These are phyloP conservation scores for Ogataea siamensis DNA, from an alignment of 805 yeast species.

Conservation along the genomic window DNA sequence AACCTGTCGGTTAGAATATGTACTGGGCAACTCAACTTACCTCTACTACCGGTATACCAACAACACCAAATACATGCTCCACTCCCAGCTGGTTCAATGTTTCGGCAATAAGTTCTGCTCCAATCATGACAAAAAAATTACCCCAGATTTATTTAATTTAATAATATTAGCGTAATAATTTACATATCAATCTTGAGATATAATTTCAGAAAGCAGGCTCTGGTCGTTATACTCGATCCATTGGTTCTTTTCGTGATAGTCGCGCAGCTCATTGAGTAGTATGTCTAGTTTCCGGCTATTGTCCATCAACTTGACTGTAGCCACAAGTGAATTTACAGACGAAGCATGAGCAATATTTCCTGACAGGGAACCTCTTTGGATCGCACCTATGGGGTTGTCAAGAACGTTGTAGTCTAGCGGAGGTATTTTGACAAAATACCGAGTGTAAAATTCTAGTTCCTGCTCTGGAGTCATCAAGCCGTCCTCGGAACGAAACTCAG, in stretches of 20 bases:
- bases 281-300: constrained; percentile 12
- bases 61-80: constrained; percentile 62
- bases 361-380: constrained; percentile 17
- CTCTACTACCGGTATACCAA: constrained; percentile 75
- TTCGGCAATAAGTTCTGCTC: constrained; percentile 49
- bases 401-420: constrained; percentile 26
- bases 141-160: constrained; percentile 6
- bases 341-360: constrained; percentile 28
- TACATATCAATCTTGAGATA: constrained; percentile 13
- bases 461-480: constrained; percentile 42
- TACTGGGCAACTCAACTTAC: constrained; percentile 25
- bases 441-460: constrained; percentile 40
- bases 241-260: constrained; percentile 17
- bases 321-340: constrained; percentile 21
- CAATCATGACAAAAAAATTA: constrained; percentile 22
- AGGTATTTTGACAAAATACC: constrained; percentile 22
- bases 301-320: constrained; percentile 12
- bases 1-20: constrained; percentile 25
- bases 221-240: constrained; percentile 18
- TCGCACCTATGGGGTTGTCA: constrained; percentile 25
- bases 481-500: constrained; percentile 29
- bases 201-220: constrained; percentile 12
- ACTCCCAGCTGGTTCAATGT: constrained; percentile 50
- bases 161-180: constrained; percentile 1
- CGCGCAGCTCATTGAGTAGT: constrained; percentile 15